phyloP scores from a whole-genome alignment of 2,329 filamentous ascomycete genomes.

The Beauveria medogensis region DNA sequence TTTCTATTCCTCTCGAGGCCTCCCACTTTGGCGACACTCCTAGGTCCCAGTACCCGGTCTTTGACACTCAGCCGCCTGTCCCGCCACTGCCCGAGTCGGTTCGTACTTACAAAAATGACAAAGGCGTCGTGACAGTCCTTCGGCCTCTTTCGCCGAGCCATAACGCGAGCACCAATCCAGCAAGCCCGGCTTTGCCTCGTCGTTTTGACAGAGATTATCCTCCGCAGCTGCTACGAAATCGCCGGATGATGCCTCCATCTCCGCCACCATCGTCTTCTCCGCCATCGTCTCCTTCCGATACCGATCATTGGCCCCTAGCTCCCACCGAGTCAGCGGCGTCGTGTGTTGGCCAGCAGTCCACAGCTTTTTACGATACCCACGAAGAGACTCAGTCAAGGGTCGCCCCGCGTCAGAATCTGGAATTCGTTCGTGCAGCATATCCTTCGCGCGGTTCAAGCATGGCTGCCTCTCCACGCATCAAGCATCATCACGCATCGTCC shows the following conservation, averaged over 20 bases:
- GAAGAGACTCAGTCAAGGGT: not conserved
- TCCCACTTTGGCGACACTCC: slow-evolving; percentile 31
- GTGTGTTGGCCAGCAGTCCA: not conserved
- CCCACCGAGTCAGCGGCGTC: not conserved
- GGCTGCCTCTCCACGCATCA: slow-evolving; percentile 14
- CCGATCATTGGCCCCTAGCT: slow-evolving; percentile 2
- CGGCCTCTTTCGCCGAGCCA: slow-evolving; percentile 22
- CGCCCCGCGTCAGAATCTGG: not conserved
- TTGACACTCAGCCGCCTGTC: slow-evolving; percentile 2
- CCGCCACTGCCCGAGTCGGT: slow-evolving; percentile 17
- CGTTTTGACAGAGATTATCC: slow-evolving; percentile 6
- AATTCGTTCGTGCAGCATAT: slow-evolving; percentile 14
- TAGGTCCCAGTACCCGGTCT: slow-evolving; percentile 27
- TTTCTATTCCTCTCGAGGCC: slow-evolving; percentile 49
- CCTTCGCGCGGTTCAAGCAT: slow-evolving; percentile 22
- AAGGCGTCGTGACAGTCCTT: slow-evolving; percentile 29
- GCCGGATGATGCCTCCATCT: slow-evolving; percentile 3
- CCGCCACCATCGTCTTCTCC: slow-evolving; percentile 1
- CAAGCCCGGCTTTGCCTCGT: slow-evolving; percentile 7
- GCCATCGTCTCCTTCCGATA: not conserved
- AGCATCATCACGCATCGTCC: slow-evolving; percentile 20
- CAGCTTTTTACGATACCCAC: not conserved
- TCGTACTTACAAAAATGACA: slow-evolving; percentile 25
- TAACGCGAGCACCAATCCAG: slow-evolving; percentile 13
- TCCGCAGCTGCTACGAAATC: slow-evolving; percentile 4